Evolutionary conservation across 2,329 filamentous ascomycete species (phyloP), one percentile per base, ranked within the genome.

Genomic region (Hypoxylon sp.): DNA sequence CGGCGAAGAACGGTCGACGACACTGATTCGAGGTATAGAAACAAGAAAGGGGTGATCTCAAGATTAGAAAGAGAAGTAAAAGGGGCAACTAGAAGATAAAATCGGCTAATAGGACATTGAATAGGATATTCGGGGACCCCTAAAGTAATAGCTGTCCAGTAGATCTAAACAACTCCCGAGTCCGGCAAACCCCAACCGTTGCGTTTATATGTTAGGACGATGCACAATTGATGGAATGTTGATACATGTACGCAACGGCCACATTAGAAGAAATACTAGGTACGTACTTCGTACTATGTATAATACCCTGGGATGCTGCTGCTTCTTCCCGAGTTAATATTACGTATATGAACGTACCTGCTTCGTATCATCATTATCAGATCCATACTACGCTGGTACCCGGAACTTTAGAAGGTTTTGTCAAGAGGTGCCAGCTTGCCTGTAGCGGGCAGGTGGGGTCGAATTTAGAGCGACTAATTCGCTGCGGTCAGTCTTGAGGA

Each of bases 311-410:
- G 29, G 35, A 46, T 46, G n/a, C 19, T 33, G 11, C 22, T 22
- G 37, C 11, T 47, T 17, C 17, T 35, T 14, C 9, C 24, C 17
- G 31, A 26, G 19, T 42, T 33, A 52, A 17, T 58, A 58, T 62
- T 62, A 65, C 58, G 46, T 63, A 53, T 29, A 42, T 13, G 19
- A 22, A 58, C 22, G 50, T 68, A 67, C 52, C 42, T 59, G 56
- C 50, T 53, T 61, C 56, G 56, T 68, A 53, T 64, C 31, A n/a
- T 55, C 48, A 39, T 65, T 70, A 70, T 67, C 63, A 70, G 67
- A 67, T 70, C 63, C 67, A 51, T 66, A 47, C 54, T 17, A 31
- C 13, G 24, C 11, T 19, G 33, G 37, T 46, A 46, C 37, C 35
- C 13, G 26, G 39, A 19, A 9, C 13, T 24, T 11, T 11, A 37